phyloP scores from a whole-genome alignment of 306 rosid species.

The Purshia tridentata region DNA sequence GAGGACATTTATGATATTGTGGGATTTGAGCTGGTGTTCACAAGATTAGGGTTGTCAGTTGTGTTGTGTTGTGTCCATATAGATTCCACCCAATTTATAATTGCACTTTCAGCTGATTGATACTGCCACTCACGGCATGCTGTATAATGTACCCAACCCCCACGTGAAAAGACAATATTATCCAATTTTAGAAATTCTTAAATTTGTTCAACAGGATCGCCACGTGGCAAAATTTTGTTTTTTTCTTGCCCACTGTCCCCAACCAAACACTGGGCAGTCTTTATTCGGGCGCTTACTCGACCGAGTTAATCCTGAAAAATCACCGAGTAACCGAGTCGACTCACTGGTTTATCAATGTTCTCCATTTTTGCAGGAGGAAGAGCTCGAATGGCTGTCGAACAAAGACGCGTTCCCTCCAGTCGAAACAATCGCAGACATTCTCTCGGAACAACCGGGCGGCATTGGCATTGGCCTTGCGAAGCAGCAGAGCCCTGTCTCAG shows the following conservation, averaged over 20 bases:
- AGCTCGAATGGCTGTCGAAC: slow-evolving; percentile 65
- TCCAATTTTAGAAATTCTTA: background rate
- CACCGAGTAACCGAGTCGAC: slow-evolving; percentile 17
- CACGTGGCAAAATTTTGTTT: background rate
- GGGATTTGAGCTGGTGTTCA: background rate
- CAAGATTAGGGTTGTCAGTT: background rate
- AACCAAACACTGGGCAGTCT: too few relatives aligned
- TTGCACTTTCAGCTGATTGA: background rate
- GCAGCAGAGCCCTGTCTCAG: slow-evolving; percentile 42
- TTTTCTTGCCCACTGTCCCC: background rate
- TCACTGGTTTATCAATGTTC: background rate
- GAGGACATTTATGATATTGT: background rate
- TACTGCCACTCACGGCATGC: background rate
- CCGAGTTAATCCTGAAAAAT: slow-evolving; percentile 23
- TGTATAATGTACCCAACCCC: background rate
- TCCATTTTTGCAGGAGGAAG: slow-evolving; percentile 9
- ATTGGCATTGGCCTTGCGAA: slow-evolving; percentile 17
- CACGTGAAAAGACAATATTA: background rate
- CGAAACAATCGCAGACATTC: slow-evolving; percentile 43
- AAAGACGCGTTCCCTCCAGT: slow-evolving; percentile 68
- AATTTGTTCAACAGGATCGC: too few relatives aligned
- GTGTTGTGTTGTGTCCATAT: background rate
- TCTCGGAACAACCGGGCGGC: slow-evolving; percentile 30
- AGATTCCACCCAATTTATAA: background rate
- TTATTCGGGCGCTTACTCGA: background rate